These are phyloP conservation scores for Solanum dulcamara DNA, from an alignment of 257 asterid genomes.

Conservation along the genomic window DNA sequence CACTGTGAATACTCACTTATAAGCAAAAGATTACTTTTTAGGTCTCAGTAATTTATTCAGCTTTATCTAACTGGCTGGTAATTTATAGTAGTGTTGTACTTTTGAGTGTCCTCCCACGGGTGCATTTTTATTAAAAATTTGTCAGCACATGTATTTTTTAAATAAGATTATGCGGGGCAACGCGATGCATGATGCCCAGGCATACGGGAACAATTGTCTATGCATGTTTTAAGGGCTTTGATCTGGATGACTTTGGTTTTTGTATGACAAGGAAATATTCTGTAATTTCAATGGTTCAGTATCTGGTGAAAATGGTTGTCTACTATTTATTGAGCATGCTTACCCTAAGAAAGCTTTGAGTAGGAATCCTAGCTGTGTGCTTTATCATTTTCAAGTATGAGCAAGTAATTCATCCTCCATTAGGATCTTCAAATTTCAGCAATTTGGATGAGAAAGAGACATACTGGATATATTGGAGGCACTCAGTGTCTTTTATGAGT, in stretches of 20 bases:
- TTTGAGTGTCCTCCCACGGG: constrained; percentile 5
- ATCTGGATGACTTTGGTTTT: constrained; percentile 45
- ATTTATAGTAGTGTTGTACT: not conserved
- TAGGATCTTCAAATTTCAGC: constrained; percentile 70
- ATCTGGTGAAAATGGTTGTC: constrained; percentile 16
- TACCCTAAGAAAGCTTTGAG: constrained; percentile 54
- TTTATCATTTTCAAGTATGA: constrained; percentile 65
- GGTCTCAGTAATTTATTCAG: not conserved
- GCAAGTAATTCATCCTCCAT: constrained; percentile 61
- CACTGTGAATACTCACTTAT: not conserved
- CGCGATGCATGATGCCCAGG: not conserved
- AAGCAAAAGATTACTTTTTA: not conserved
- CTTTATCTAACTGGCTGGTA: not conserved
- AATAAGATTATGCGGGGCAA: not conserved
- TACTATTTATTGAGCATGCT: constrained; percentile 52
- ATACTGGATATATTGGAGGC: constrained; percentile 73
- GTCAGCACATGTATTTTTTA: constrained; percentile 32
- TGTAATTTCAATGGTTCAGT: constrained; percentile 23
- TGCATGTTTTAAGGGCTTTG: constrained; percentile 62
- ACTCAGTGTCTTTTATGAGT: constrained; percentile 54
- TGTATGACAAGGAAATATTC: constrained; percentile 7
- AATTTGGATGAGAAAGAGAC: constrained; percentile 57
- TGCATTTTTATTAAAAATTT: constrained; percentile 52
- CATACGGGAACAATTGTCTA: constrained; percentile 25
- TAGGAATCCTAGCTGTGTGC: constrained; percentile 45